Percentiles rank a stretch among this genome's conserved stretches.
phyloP scores from a whole-genome alignment of 495 filamentous ascomycete species.

The Hypoxylon intermedium region DNA sequence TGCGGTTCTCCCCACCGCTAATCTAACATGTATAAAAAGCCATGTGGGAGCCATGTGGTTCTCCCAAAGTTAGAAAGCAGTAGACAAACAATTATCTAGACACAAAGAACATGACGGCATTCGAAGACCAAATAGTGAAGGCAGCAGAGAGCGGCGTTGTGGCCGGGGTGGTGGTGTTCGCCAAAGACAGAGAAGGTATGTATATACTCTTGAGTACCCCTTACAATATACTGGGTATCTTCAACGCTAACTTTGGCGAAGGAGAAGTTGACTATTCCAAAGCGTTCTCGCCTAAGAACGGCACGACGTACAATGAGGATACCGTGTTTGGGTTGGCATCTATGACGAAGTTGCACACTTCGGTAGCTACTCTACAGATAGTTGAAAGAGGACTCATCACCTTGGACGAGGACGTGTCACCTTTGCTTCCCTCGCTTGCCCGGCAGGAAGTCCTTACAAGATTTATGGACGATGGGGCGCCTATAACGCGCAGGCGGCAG shows the following conservation, averaged over 20 bases:
- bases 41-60: no score
- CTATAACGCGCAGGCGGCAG: constrained; percentile 35
- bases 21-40: no score
- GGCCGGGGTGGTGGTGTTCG: constrained; percentile 38
- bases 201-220: neutral
- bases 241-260: constrained; percentile 1
- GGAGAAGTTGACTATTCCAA: constrained; percentile 39
- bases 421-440: constrained; percentile 39
- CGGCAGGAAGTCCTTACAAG: constrained; percentile 40
- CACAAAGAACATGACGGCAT: constrained; percentile 10
- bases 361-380: constrained; percentile 42
- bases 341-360: constrained; percentile 46
- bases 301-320: constrained; percentile 13
- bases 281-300: constrained; percentile 11
- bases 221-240: neutral
- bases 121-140: constrained; percentile 31
- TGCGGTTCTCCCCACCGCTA: no score
- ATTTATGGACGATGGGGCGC: constrained; percentile 38
- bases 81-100: neutral
- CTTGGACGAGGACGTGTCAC: constrained; percentile 41
- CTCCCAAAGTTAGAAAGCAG: no score
- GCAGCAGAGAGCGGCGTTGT: constrained; percentile 32
- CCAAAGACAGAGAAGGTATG: constrained; percentile 38
- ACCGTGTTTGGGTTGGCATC: constrained; percentile 32
- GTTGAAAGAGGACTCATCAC: constrained; percentile 45